phyloP scores from a whole-genome alignment of 371 early-diverging fungal genomes.

The Apophysomyces sp. region DNA sequence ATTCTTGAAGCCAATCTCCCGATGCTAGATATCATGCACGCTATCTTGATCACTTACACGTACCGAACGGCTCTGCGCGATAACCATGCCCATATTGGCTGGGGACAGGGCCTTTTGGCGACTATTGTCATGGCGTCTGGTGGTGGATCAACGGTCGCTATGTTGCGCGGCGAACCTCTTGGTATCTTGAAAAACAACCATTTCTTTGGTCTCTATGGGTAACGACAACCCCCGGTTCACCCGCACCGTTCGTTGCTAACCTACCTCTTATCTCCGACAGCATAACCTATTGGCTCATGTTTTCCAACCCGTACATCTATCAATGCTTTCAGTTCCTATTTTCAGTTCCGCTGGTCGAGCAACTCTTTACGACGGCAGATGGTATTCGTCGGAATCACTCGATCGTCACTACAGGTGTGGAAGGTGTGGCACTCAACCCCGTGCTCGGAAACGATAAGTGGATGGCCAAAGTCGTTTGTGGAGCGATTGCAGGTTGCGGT shows the following conservation, averaged over 20 bases:
- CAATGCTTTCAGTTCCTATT: slow-evolving; percentile 32
- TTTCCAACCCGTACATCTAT: slow-evolving; percentile 34
- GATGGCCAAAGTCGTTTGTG: slow-evolving; percentile 54
- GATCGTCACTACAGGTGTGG: slow-evolving; percentile 50
- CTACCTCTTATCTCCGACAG: slow-evolving; percentile 17
- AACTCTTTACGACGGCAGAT: slow-evolving; percentile 49
- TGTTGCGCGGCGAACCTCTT: slow-evolving; percentile 42
- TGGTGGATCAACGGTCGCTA: slow-evolving; percentile 48
- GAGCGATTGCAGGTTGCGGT: slow-evolving; percentile 55
- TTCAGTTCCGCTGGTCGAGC: slow-evolving; percentile 38
- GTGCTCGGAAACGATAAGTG: slow-evolving; percentile 40
- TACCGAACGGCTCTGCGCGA: slow-evolving; percentile 54
- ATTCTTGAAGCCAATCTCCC: slow-evolving; percentile 25
- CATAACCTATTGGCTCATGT: slow-evolving; percentile 39
- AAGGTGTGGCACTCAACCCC: slow-evolving; percentile 45
- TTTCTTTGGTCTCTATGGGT: slow-evolving; percentile 47
- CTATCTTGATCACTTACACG: slow-evolving; percentile 52
- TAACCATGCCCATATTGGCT: slow-evolving; percentile 39
- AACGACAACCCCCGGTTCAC: background rate
- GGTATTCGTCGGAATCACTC: slow-evolving; percentile 45
- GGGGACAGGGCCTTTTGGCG: slow-evolving; percentile 57
- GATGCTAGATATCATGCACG: slow-evolving; percentile 52
- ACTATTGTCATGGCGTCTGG: slow-evolving; percentile 57
- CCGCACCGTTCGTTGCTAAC: no score
- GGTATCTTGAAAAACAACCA: slow-evolving; percentile 41